Conservation (phyloP, 2,329 filamentous ascomycete genomes). For the Dactylella cylindrospora region DNA sequence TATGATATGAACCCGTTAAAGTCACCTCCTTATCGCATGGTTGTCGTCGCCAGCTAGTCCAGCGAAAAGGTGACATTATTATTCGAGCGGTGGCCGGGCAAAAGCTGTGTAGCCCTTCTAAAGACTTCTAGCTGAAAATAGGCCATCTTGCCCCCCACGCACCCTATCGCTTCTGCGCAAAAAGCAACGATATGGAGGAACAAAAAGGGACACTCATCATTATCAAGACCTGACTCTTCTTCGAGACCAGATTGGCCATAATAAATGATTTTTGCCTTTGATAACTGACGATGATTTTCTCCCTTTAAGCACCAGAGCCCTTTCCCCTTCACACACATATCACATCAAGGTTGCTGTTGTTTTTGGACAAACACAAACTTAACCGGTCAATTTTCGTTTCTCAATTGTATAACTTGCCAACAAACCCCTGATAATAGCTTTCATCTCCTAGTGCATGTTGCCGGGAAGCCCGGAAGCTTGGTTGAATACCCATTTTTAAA, state of each 20-base stretch:
- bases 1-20: constrained; percentile 22
- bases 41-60: no score
- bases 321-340: constrained; percentile 8
- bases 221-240: constrained; percentile 12
- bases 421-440: constrained; percentile 40
- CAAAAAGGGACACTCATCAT: constrained; percentile 34
- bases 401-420: constrained; percentile 28
- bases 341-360: not conserved
- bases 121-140: constrained; percentile 10
- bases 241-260: constrained; percentile 6
- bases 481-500: constrained; percentile 37
- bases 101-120: no score
- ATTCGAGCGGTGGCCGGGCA: no score
- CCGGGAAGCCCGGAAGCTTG: constrained; percentile 44
- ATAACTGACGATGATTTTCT: no score
- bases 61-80: no score
- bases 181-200: constrained; percentile 31
- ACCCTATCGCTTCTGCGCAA: constrained; percentile 16
- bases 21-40: constrained; percentile 44
- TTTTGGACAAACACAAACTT: constrained; percentile 10
- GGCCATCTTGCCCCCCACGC: constrained; percentile 44
- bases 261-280: constrained; percentile 4
- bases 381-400: constrained; percentile 22
- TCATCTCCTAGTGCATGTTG: constrained; percentile 33
- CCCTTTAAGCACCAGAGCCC: constrained; percentile 18